Evolutionary conservation across 306 rosid genomes (phyloP).

Genomic region (Senna siamea): DNA sequence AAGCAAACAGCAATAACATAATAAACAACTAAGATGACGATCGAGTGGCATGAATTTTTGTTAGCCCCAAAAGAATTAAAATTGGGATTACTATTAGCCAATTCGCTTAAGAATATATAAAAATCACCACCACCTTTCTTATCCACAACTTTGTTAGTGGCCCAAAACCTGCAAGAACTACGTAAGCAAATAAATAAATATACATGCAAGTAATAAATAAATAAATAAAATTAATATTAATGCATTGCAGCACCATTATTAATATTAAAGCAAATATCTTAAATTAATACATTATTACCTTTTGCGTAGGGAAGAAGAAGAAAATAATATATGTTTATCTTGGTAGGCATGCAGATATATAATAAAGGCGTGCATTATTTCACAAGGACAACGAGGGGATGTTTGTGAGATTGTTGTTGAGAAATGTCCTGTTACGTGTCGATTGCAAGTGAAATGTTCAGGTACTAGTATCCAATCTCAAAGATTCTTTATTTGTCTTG

Average conservation of each 20-base stretch:
- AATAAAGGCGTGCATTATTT: too few relatives aligned
- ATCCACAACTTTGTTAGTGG: constrained; percentile 52
- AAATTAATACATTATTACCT: neutral
- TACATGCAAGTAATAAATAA: constrained; percentile 44
- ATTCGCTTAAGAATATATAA: constrained; percentile 15
- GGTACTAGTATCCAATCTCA: constrained; percentile 31
- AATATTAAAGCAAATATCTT: constrained; percentile 23
- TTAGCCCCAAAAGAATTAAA: constrained; percentile 35
- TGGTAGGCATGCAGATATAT: constrained; percentile 20
- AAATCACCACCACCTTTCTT: constrained; percentile 37
- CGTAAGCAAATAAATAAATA: constrained; percentile 47
- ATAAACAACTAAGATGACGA: constrained; percentile 40
- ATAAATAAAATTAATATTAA: neutral
- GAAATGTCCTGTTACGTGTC: constrained; percentile 39
- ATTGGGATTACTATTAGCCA: constrained; percentile 31
- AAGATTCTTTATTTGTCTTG: constrained; percentile 31
- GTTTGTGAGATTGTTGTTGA: constrained; percentile 41
- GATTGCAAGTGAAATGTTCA: constrained; percentile 27
- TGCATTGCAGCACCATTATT: constrained; percentile 24
- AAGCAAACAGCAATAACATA: constrained; percentile 19
- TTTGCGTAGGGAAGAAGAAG: constrained; percentile 39
- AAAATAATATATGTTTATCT: too few relatives aligned
- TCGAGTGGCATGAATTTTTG: constrained; percentile 3
- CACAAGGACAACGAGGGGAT: constrained; percentile 25
- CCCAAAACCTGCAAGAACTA: constrained; percentile 46